A percentile compares a stretch with the other conserved stretches of the same genome.
Evolutionary conservation across 2,329 filamentous ascomycete genomes (phyloP).

Genomic region (Hymenoscyphus occultus): DNA sequence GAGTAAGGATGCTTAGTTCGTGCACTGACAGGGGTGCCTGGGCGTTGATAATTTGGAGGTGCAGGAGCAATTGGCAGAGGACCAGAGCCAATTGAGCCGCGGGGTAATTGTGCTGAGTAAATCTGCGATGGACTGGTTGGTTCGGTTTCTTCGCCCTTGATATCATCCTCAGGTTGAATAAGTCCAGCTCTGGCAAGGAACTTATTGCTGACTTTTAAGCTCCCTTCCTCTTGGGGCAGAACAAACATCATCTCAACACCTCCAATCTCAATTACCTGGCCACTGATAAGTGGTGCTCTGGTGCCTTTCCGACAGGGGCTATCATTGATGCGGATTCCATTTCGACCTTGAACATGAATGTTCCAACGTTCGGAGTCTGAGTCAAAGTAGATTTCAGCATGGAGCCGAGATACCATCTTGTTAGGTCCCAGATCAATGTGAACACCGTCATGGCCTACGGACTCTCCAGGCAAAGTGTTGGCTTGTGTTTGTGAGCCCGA

Average conservation of each 20-base stretch:
- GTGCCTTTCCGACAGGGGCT: constrained; percentile 62
- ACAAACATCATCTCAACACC: constrained; percentile 99
- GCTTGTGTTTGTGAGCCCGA: constrained; percentile 22
- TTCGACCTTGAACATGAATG: constrained; percentile 83
- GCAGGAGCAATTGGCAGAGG: constrained; percentile 55
- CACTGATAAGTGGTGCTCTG: constrained; percentile 68
- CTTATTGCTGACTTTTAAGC: constrained; percentile 63
- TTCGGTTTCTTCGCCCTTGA: constrained; percentile 16
- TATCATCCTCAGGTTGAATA: constrained; percentile 30
- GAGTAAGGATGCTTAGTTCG: constrained; percentile 27
- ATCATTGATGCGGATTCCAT: constrained; percentile 84
- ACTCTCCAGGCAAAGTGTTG: constrained; percentile 10
- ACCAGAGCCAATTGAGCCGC: constrained; percentile 25
- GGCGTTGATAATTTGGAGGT: constrained; percentile 57
- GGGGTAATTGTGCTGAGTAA: constrained; percentile 5
- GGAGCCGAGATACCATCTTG: constrained; percentile 76
- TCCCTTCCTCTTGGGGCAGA: constrained; percentile 69
- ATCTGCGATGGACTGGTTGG: constrained; percentile 13
- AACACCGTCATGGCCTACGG: constrained; percentile 41
- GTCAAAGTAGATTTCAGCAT: constrained; percentile 73
- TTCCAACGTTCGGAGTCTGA: constrained; percentile 71
- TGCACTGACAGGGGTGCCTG: constrained; percentile 50
- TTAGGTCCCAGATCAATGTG: constrained; percentile 87
- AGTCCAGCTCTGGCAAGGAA: constrained; percentile 68
- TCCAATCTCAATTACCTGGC: constrained; percentile 87